phyloP scores from a whole-genome alignment of 345 rosid species.

The Hibiscus trionum region DNA sequence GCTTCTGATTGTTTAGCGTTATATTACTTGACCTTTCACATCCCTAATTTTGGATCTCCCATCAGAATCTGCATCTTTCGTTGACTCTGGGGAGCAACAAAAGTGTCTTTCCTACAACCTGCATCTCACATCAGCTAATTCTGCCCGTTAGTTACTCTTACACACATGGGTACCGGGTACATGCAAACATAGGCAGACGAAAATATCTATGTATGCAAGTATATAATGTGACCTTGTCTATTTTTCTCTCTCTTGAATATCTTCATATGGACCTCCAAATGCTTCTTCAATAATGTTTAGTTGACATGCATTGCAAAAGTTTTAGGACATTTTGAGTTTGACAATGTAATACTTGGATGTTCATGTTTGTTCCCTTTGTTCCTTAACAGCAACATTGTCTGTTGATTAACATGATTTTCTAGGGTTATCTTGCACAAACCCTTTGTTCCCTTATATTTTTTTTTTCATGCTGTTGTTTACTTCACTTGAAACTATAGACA shows the following conservation, averaged over 20 bases:
- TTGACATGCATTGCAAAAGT: neutral
- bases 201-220: neutral
- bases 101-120: neutral
- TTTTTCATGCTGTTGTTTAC: neutral
- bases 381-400: neutral
- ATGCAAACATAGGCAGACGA: no score
- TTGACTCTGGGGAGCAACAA: neutral
- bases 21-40: neutral
- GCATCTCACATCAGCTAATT: neutral
- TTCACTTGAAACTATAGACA: neutral
- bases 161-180: neutral
- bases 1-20: neutral
- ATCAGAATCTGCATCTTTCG: neutral
- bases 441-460: neutral
- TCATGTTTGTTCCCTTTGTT: neutral
- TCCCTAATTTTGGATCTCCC: neutral
- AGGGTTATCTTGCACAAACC: conserved; percentile 89
- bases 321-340: conserved; percentile 2
- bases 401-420: conserved; percentile 10
- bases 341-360: neutral
- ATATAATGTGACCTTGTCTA: neutral
- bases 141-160: neutral
- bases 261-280: neutral
- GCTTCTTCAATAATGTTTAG: neutral
- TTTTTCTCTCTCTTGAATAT: neutral